A percentile compares a stretch with the other conserved stretches of the same genome.
Evolutionary conservation across 768 basidiomycete species (phyloP).

Genomic region (Coprinopsis sp.): DNA sequence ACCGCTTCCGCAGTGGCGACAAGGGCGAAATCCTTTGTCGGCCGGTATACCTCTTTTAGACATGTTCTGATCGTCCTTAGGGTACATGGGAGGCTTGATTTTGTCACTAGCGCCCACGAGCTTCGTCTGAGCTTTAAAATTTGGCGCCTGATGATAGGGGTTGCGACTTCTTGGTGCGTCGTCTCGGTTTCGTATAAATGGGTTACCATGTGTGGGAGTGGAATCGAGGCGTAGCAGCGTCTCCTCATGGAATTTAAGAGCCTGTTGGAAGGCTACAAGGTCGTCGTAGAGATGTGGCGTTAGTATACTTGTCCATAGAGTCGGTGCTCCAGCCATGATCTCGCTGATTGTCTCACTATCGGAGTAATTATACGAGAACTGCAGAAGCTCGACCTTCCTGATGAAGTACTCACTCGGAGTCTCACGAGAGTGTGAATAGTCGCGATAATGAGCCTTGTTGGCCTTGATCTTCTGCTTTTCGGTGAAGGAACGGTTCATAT

Average conservation of each 20-base stretch:
- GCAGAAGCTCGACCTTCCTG: constrained; percentile 23
- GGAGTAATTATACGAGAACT: constrained; percentile 4
- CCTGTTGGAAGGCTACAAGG: constrained; percentile 17
- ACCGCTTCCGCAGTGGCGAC: constrained; percentile 31
- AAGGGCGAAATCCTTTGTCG: constrained; percentile 24
- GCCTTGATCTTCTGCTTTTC: constrained; percentile 26
- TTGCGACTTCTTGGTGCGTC: constrained; percentile 7
- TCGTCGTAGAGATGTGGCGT: constrained; percentile 19
- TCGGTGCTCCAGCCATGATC: constrained; percentile 30
- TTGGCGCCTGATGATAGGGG: constrained; percentile 7
- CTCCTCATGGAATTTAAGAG: constrained; percentile 21
- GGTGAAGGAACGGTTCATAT: constrained; percentile 28
- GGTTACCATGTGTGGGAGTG: background rate
- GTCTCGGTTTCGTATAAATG: background rate
- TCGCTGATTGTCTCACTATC: constrained; percentile 31
- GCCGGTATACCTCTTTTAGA: constrained; percentile 14
- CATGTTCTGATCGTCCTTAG: constrained; percentile 19
- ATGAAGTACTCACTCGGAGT: constrained; percentile 32
- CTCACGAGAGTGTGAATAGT: constrained; percentile 20
- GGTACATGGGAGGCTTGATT: constrained; percentile 5
- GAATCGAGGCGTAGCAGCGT: constrained; percentile 12
- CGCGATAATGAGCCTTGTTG: constrained; percentile 23
- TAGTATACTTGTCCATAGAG: constrained; percentile 22
- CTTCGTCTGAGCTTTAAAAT: too few relatives aligned
- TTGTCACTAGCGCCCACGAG: background rate